phyloP scores from a whole-genome alignment of 345 rosid species.

The Erysimum cheiranthoides region DNA sequence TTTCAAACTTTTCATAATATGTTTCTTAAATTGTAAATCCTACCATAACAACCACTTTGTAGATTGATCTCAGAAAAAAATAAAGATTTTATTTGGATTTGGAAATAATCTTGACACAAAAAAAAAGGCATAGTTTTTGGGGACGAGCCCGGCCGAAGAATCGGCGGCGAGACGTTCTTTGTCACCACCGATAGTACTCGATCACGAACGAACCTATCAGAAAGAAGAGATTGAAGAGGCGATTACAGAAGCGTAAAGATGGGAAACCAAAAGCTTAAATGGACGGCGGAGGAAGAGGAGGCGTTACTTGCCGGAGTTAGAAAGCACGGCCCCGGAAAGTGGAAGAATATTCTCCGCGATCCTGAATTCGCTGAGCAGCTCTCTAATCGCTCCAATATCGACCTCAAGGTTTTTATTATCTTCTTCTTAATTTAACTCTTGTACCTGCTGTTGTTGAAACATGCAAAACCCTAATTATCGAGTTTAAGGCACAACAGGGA shows the following conservation, averaged over 20 bases:
- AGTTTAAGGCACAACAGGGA: not conserved
- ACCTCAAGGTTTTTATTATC: constrained; percentile 70
- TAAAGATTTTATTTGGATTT: constrained; percentile 15
- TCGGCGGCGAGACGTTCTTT: constrained; percentile 18
- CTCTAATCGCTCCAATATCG: constrained; percentile 77
- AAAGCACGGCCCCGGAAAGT: constrained; percentile 85
- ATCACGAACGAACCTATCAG: not conserved
- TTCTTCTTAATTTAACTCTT: not conserved
- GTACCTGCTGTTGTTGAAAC: not conserved
- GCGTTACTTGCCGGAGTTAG: constrained; percentile 73
- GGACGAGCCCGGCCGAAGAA: constrained; percentile 17
- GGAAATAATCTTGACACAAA: not conserved
- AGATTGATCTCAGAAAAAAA: not conserved
- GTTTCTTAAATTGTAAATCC: not conserved
- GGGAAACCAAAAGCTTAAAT: constrained; percentile 90
- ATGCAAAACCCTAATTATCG: constrained; percentile 25
- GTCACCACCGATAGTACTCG: constrained; percentile 6
- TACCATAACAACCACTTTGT: constrained; percentile 17
- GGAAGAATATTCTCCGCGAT: constrained; percentile 85
- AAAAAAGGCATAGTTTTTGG: not conserved
- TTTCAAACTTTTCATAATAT: constrained; percentile 1
- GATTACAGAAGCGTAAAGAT: constrained; percentile 41
- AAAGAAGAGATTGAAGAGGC: constrained; percentile 4
- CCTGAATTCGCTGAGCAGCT: constrained; percentile 69
- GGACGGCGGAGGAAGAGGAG: constrained; percentile 83